These are phyloP conservation scores for Umbelopsis vinacea DNA, from an alignment of 192 early-diverging fungal genomes.

Conservation along the genomic window DNA sequence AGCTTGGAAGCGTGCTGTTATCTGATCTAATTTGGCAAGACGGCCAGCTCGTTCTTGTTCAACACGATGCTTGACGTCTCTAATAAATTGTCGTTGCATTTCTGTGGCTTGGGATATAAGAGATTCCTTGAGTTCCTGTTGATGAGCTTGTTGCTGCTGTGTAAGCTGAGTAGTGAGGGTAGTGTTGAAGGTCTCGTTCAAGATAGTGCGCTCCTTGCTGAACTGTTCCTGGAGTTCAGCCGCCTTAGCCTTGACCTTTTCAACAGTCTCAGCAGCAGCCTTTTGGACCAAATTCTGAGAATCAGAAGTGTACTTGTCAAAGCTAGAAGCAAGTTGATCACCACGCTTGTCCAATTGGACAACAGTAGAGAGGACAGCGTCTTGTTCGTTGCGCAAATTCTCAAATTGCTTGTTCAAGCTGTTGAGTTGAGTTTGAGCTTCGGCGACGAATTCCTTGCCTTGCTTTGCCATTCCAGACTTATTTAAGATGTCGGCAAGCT, in stretches of 20 bases:
- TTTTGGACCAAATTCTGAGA: slow-evolving; percentile 54
- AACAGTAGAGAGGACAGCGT: slow-evolving; percentile 28
- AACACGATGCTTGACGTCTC: slow-evolving; percentile 77
- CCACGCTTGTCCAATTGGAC: slow-evolving; percentile 46
- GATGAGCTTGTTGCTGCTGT: slow-evolving; percentile 51
- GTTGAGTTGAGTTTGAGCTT: slow-evolving; percentile 58
- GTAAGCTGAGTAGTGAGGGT: slow-evolving; percentile 30
- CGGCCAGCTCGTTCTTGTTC: slow-evolving; percentile 92
- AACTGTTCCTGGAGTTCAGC: slow-evolving; percentile 52
- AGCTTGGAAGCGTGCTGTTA: slow-evolving; percentile 76
- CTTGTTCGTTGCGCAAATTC: slow-evolving; percentile 50
- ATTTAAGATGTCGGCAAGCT: slow-evolving; percentile 41
- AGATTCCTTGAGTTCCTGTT: slow-evolving; percentile 60
- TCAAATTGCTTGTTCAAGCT: slow-evolving; percentile 53
- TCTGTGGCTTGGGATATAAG: slow-evolving; percentile 69
- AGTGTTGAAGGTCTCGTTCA: slow-evolving; percentile 37
- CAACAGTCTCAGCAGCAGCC: slow-evolving; percentile 48
- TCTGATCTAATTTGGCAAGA: slow-evolving; percentile 82
- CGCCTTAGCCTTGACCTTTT: slow-evolving; percentile 51
- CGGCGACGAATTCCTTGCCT: slow-evolving; percentile 62
- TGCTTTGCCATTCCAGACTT: slow-evolving; percentile 49
- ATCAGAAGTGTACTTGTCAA: slow-evolving; percentile 63
- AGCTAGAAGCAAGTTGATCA: slow-evolving; percentile 55
- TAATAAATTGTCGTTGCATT: slow-evolving; percentile 78
- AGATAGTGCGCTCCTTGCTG: slow-evolving; percentile 17